Percentiles rank a stretch among this genome's conserved stretches.
These are phyloP conservation scores for Physcomitrellopsis africana DNA, from an alignment of 225 moss, liverwort and hornwort species.

Conservation along the genomic window DNA sequence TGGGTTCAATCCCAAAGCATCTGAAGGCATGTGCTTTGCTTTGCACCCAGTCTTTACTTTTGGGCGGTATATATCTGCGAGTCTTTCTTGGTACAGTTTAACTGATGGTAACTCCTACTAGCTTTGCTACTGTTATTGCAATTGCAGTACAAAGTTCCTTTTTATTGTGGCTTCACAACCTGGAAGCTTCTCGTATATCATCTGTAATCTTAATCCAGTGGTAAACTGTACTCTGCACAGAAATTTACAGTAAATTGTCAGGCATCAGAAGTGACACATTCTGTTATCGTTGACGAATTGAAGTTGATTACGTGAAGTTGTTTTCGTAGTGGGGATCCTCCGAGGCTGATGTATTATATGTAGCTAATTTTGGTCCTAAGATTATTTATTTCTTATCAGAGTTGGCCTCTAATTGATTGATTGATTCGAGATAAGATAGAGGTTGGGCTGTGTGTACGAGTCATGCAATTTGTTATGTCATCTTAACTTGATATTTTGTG, in stretches of 20 bases:
- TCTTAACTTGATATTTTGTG: constrained; percentile 7
- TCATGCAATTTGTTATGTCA: not conserved
- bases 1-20: constrained; percentile 29
- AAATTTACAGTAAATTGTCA: not conserved
- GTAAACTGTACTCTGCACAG: not conserved
- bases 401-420: no score
- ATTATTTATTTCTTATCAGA: no score
- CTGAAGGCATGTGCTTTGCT: constrained; percentile 53
- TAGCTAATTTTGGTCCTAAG: no score
- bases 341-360: no score
- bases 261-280: not conserved
- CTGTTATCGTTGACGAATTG: not conserved
- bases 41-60: constrained; percentile 54
- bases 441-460: not conserved
- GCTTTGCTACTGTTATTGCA: constrained; percentile 29
- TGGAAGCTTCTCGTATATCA: not conserved
- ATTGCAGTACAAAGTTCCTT: constrained; percentile 14
- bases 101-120: constrained; percentile 53
- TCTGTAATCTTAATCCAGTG: constrained; percentile 18
- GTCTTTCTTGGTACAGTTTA: constrained; percentile 48
- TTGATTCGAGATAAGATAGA: not conserved
- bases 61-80: constrained; percentile 56
- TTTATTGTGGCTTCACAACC: constrained; percentile 1
- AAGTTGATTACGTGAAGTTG: not conserved
- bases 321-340: not conserved